phyloP scores from a whole-genome alignment of 2,329 filamentous ascomycete genomes.

The Cordyceps farinosa region DNA sequence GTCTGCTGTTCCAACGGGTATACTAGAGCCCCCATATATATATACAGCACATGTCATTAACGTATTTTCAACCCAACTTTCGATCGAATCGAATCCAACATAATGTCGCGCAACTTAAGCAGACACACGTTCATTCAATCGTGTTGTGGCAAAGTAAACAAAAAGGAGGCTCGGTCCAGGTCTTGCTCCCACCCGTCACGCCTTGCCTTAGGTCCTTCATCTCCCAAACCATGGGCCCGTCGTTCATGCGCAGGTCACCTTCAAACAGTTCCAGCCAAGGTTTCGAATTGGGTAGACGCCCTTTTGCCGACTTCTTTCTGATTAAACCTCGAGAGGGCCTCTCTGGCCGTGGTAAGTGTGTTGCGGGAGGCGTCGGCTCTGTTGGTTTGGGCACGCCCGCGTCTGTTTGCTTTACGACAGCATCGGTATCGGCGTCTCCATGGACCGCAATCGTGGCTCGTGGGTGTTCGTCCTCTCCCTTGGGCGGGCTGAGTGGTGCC shows the following conservation, averaged over 20 bases:
- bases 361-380: conserved; percentile 26
- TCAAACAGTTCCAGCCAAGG: conserved; percentile 52
- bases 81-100: neutral
- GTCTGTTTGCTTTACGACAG: conserved; percentile 34
- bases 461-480: conserved; percentile 47
- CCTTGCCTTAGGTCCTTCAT: conserved; percentile 49
- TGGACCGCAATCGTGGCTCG: conserved; percentile 53
- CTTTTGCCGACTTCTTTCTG: conserved; percentile 39
- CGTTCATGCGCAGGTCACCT: conserved; percentile 44
- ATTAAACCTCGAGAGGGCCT: conserved; percentile 19
- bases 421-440: conserved; percentile 41
- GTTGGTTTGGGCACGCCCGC: conserved; percentile 30
- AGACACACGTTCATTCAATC: conserved; percentile 36
- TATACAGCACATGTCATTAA: neutral
- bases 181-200: conserved; percentile 47
- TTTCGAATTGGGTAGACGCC: conserved; percentile 32
- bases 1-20: neutral
- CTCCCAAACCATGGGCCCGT: conserved; percentile 47
- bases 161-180: conserved; percentile 48
- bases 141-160: conserved; percentile 49
- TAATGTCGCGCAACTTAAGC: too few relatives aligned
- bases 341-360: neutral
- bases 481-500: conserved; percentile 48
- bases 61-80: neutral
- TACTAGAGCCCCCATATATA: neutral